These are phyloP conservation scores for Pseudocercospora musae DNA, from an alignment of 2,329 filamentous ascomycete genomes.

Conservation along the genomic window DNA sequence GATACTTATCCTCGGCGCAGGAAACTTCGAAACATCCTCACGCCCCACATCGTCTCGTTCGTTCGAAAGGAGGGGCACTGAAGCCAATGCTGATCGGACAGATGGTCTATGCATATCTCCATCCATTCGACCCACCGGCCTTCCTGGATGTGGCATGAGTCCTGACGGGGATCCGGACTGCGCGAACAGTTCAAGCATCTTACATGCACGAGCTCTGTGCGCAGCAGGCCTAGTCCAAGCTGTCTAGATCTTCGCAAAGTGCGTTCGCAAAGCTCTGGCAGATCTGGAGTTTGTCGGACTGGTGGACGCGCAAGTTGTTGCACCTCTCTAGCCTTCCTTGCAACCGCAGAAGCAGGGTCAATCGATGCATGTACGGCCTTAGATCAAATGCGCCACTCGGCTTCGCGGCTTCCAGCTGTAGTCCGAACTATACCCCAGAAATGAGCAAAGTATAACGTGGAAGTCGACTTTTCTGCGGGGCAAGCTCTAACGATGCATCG, in stretches of 20 bases:
- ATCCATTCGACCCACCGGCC: slow-evolving; percentile 13
- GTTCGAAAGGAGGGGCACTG: slow-evolving; percentile 22
- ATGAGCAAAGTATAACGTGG: neutral
- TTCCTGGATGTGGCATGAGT: slow-evolving; percentile 16
- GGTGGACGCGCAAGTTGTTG: neutral
- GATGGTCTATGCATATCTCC: slow-evolving; percentile 14
- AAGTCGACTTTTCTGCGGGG: slow-evolving; percentile 8
- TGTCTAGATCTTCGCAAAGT: slow-evolving; percentile 1
- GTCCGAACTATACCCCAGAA: slow-evolving; percentile 6
- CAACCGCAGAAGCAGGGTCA: slow-evolving; percentile 8
- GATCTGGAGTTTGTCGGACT: slow-evolving; percentile 1
- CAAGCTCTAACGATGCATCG: slow-evolving; percentile 14
- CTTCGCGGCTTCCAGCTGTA: slow-evolving; percentile 4
- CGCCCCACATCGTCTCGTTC: slow-evolving; percentile 14
- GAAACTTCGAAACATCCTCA: neutral
- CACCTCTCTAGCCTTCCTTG: neutral
- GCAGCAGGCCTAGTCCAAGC: slow-evolving; percentile 6
- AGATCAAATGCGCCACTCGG: slow-evolving; percentile 6
- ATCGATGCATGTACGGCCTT: slow-evolving; percentile 7
- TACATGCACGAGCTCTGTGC: slow-evolving; percentile 6
- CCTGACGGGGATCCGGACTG: slow-evolving; percentile 13
- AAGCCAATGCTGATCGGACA: slow-evolving; percentile 17
- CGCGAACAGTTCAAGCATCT: slow-evolving; percentile 12
- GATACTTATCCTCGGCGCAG: slow-evolving; percentile 16
- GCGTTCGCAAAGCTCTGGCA: slow-evolving; percentile 5